Evolutionary conservation across 1,284 basidiomycete species (phyloP).

Genomic region (Naganishia sp.): DNA sequence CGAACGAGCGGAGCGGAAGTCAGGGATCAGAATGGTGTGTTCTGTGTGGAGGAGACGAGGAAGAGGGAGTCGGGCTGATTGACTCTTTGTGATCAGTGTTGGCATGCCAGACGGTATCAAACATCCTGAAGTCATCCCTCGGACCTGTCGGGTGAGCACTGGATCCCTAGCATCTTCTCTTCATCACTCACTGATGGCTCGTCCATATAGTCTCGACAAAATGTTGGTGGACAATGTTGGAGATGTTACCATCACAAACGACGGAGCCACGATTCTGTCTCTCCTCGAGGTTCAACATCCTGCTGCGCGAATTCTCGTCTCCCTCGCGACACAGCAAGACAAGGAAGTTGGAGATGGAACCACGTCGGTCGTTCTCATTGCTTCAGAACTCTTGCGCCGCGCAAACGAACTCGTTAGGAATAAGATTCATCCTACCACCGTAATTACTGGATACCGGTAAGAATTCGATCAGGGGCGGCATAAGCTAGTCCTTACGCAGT

Average conservation of each 20-base stretch:
- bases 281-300: slow-evolving; percentile 91
- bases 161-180: slow-evolving; percentile 9
- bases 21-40: slow-evolving; percentile 87
- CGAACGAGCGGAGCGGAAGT: slow-evolving; percentile 93
- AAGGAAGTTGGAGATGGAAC: slow-evolving; percentile 99
- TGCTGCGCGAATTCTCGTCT: slow-evolving; percentile 90
- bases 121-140: slow-evolving; percentile 94
- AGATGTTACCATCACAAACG: slow-evolving; percentile 99
- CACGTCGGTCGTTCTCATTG: slow-evolving; percentile 96
- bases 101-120: slow-evolving; percentile 94
- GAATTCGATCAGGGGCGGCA: slow-evolving; percentile 6
- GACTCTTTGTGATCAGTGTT: slow-evolving; percentile 63
- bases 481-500: not conserved
- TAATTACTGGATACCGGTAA: slow-evolving; percentile 92
- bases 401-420: slow-evolving; percentile 98
- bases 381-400: slow-evolving; percentile 89
- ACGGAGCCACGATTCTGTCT: slow-evolving; percentile 95
- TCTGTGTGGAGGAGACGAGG: not conserved
- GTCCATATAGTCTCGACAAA: slow-evolving; percentile 70
- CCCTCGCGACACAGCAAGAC: slow-evolving; percentile 98
- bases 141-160: slow-evolving; percentile 72
- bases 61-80: slow-evolving; percentile 8
- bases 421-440: slow-evolving; percentile 98
- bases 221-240: slow-evolving; percentile 99
- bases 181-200: slow-evolving; percentile 31